Percentiles rank a stretch among this genome's conserved stretches.
Conservation (phyloP, 371 early-diverging fungal genomes). For the Mucor sp. region DNA sequence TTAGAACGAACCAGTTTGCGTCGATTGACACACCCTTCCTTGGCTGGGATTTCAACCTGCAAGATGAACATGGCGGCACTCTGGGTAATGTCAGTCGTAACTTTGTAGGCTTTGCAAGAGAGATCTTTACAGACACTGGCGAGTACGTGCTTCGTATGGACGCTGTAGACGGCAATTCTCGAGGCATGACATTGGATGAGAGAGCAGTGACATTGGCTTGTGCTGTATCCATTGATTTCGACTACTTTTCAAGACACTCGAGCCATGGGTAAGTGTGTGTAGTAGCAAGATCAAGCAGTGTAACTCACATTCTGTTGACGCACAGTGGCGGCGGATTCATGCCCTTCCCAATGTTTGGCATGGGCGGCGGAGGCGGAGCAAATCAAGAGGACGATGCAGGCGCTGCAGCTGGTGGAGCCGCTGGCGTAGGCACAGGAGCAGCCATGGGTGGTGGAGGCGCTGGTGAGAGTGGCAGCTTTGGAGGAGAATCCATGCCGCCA, state of each 20-base stretch:
- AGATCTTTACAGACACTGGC: constrained; percentile 88
- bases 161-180: constrained; percentile 52
- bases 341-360: constrained; percentile 52
- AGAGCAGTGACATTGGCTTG: constrained; percentile 83
- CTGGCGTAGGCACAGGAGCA: not conserved
- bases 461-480: not conserved
- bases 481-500: not conserved
- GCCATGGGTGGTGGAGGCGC: not conserved
- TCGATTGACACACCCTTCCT: constrained; percentile 76
- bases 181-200: constrained; percentile 77
- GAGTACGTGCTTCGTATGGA: constrained; percentile 84
- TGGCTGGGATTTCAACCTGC: constrained; percentile 82
- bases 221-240: constrained; percentile 90
- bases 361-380: constrained; percentile 37
- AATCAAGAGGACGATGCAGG: constrained; percentile 6
- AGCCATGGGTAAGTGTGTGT: constrained; percentile 49
- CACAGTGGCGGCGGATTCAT: constrained; percentile 39
- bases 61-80: constrained; percentile 59
- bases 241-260: constrained; percentile 88
- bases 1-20: constrained; percentile 69
- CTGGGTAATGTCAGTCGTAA: constrained; percentile 76
- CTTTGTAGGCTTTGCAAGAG: constrained; percentile 87
- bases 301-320: not conserved
- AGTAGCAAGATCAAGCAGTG: not conserved
- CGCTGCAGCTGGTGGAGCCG: not conserved